phyloP scores from a whole-genome alignment of 495 filamentous ascomycete species.

The Aspergillus avenaceus region DNA sequence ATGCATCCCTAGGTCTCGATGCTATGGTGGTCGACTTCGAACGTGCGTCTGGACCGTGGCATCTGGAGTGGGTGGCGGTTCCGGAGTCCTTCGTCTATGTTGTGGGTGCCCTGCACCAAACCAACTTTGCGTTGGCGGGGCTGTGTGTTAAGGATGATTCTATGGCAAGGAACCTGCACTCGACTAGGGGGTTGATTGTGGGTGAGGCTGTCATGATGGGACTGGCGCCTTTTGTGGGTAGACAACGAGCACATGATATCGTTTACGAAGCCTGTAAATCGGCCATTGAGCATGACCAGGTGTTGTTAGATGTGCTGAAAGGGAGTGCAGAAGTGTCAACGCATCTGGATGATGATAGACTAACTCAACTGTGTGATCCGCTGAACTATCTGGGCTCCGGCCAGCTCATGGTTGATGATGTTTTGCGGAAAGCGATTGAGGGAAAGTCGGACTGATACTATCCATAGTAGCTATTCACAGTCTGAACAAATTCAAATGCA shows the following conservation, averaged over 20 bases:
- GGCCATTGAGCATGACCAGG: constrained; percentile 33
- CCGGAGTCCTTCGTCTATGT: constrained; percentile 42
- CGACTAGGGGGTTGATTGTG: constrained; percentile 41
- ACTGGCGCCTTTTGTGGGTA: constrained; percentile 35
- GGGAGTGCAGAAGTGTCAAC: constrained; percentile 16
- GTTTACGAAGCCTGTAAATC: constrained; percentile 45
- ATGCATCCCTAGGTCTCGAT: constrained; percentile 37
- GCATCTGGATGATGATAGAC: constrained; percentile 19
- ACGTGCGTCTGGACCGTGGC: constrained; percentile 45
- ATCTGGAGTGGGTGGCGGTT: constrained; percentile 46
- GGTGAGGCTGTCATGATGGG: constrained; percentile 52
- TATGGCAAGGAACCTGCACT: constrained; percentile 40
- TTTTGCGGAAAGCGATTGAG: neutral
- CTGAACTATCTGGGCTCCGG: constrained; percentile 40
- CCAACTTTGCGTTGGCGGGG: constrained; percentile 36
- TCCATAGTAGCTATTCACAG: no score
- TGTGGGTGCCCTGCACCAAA: constrained; percentile 38
- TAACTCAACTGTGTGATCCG: constrained; percentile 37
- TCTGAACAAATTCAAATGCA: no score
- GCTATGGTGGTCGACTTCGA: constrained; percentile 48
- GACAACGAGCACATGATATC: constrained; percentile 43
- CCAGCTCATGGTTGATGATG: constrained; percentile 39
- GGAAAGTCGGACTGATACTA: neutral
- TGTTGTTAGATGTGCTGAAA: constrained; percentile 30
- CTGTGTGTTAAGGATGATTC: constrained; percentile 37